Evolutionary conservation across 805 yeast genomes (phyloP).

Genomic region (Ogataea polymorpha): DNA sequence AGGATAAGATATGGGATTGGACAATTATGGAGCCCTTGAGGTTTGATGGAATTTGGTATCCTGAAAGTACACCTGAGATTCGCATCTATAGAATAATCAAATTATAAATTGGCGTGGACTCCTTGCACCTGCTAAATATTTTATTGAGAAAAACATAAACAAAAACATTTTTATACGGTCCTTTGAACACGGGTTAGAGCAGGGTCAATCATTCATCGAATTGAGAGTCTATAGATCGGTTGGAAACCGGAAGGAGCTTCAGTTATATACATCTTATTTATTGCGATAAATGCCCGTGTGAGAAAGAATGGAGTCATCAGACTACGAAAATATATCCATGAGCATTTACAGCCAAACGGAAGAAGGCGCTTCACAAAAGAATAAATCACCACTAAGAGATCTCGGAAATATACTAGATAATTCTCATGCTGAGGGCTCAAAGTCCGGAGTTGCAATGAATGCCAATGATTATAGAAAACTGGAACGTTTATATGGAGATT

Average conservation of each 20-base stretch:
- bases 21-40: constrained; percentile 9
- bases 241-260: background rate
- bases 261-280: background rate
- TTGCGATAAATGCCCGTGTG: constrained; percentile 3
- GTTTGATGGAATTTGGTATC: constrained; percentile 20
- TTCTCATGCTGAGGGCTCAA: background rate
- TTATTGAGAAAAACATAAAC: constrained; percentile 15
- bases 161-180: constrained; percentile 1
- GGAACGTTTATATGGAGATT: constrained; percentile 32
- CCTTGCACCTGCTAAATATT: constrained; percentile 6
- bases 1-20: constrained; percentile 29
- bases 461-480: constrained; percentile 22
- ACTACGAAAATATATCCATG: constrained; percentile 20
- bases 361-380: constrained; percentile 1
- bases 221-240: no score
- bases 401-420: constrained; percentile 15
- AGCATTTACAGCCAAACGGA: constrained; percentile 12
- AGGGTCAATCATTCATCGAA: no score
- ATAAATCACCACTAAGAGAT: constrained; percentile 19
- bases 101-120: constrained; percentile 9
- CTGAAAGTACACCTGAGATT: constrained; percentile 24
- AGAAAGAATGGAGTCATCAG: constrained; percentile 20
- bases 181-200: background rate
- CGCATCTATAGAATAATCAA: constrained; percentile 25
- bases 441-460: background rate